Evolutionary conservation across 495 filamentous ascomycete genomes (phyloP).

Genomic region (Penicillium nucicola): DNA sequence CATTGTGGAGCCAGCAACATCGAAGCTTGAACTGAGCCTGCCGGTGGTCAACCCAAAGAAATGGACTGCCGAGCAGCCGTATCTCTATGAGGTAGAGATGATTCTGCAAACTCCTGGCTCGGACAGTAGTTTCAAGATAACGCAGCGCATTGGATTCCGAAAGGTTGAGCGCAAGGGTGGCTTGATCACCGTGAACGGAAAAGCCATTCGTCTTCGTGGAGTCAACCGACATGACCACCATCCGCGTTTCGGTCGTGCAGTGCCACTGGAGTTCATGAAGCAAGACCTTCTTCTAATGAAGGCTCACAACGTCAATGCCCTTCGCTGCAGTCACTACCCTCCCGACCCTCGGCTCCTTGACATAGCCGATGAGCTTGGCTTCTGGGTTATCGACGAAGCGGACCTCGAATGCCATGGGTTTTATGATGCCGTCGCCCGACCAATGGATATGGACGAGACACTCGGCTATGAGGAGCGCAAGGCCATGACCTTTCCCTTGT

Average conservation of each 20-base stretch:
- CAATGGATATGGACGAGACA: slow-evolving; percentile 43
- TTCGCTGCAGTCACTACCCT: slow-evolving; percentile 62
- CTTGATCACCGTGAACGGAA: slow-evolving; percentile 57
- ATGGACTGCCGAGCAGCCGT: slow-evolving; percentile 67
- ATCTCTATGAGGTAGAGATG: slow-evolving; percentile 52
- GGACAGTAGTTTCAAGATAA: slow-evolving; percentile 37
- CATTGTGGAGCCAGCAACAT: background rate
- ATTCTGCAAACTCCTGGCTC: background rate
- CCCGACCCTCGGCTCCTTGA: slow-evolving; percentile 55
- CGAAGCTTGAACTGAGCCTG: background rate
- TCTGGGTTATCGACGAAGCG: slow-evolving; percentile 70
- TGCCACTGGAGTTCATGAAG: slow-evolving; percentile 54
- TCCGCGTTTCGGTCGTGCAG: slow-evolving; percentile 54
- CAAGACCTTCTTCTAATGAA: slow-evolving; percentile 65
- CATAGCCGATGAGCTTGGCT: slow-evolving; percentile 64
- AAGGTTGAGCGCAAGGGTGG: slow-evolving; percentile 56
- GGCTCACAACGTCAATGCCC: slow-evolving; percentile 61
- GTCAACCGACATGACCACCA: slow-evolving; percentile 67
- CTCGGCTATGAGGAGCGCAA: slow-evolving; percentile 53
- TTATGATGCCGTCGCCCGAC: slow-evolving; percentile 44
- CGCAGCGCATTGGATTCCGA: slow-evolving; percentile 58
- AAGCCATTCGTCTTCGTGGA: slow-evolving; percentile 52
- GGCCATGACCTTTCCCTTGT: slow-evolving; percentile 40
- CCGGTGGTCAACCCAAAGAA: slow-evolving; percentile 45
- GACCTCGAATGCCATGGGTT: slow-evolving; percentile 73